Evolutionary conservation across 2,329 filamentous ascomycete genomes (phyloP).

Genomic region (Neonectria punicea): DNA sequence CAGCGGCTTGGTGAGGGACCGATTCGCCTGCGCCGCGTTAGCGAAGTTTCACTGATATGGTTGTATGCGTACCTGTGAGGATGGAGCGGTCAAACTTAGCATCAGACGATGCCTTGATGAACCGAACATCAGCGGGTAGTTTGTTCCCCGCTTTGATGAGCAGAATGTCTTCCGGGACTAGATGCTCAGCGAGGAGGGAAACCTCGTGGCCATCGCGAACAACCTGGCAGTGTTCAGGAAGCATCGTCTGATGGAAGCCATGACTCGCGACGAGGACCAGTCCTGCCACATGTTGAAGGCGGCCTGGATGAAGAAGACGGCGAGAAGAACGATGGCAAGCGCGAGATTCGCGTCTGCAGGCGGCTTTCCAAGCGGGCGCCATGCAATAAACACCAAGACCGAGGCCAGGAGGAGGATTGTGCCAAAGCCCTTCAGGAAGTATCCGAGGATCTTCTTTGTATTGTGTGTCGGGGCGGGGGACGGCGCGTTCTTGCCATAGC

Average conservation of each 20-base stretch:
- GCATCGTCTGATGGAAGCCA: constrained; percentile 83
- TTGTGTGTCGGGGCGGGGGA: constrained; percentile 32
- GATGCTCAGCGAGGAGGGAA: constrained; percentile 63
- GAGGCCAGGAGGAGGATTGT: constrained; percentile 74
- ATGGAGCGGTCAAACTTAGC: constrained; percentile 79
- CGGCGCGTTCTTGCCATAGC: constrained; percentile 33
- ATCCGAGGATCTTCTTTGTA: constrained; percentile 65
- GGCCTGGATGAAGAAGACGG: too few species aligned
- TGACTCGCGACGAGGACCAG: constrained; percentile 80
- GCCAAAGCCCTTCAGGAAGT: constrained; percentile 83
- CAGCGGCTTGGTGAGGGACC: constrained; percentile 68
- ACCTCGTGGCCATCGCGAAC: constrained; percentile 67
- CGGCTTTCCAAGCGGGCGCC: constrained; percentile 78
- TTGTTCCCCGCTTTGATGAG: constrained; percentile 78
- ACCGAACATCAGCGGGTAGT: constrained; percentile 77
- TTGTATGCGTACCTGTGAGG: constrained; percentile 55
- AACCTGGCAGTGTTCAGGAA: constrained; percentile 77
- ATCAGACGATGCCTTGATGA: constrained; percentile 75
- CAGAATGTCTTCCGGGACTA: constrained; percentile 79
- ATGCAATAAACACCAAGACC: constrained; percentile 80
- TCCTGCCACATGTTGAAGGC: constrained; percentile 56
- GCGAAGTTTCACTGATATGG: not conserved
- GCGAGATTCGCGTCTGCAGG: constrained; percentile 76
- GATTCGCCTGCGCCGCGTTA: constrained; percentile 64
- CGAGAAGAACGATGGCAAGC: constrained; percentile 70